phyloP scores from a whole-genome alignment of 208 protist species.

The Phytomonas francai region DNA sequence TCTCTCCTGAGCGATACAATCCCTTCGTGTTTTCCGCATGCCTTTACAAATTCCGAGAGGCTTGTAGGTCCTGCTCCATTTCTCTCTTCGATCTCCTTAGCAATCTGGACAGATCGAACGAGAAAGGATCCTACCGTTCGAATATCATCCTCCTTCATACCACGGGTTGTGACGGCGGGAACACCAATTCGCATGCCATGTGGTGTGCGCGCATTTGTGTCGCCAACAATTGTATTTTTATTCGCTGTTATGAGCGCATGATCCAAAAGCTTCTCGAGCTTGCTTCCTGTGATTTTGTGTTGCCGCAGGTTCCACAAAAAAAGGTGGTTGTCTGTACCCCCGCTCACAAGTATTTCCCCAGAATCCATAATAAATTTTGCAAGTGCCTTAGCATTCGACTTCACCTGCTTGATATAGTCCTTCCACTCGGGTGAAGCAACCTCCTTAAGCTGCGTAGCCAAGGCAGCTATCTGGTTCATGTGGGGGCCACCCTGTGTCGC shows the following conservation, averaged over 20 bases:
- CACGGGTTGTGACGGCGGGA: slow-evolving; percentile 93
- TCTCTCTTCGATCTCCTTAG: slow-evolving; percentile 58
- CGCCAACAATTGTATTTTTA: slow-evolving; percentile 97
- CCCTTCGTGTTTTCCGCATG: slow-evolving; percentile 28
- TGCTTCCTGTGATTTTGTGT: slow-evolving; percentile 91
- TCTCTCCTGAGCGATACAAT: slow-evolving; percentile 56
- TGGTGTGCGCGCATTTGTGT: slow-evolving; percentile 90
- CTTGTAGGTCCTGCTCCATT: slow-evolving; percentile 40
- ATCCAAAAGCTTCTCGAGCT: slow-evolving; percentile 95
- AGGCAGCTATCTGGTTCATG: slow-evolving; percentile 96
- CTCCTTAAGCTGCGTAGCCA: slow-evolving; percentile 95
- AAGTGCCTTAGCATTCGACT: slow-evolving; percentile 84
- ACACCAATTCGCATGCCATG: slow-evolving; percentile 94
- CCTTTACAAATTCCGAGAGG: slow-evolving; percentile 70
- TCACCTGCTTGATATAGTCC: slow-evolving; percentile 90
- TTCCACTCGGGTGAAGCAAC: slow-evolving; percentile 91
- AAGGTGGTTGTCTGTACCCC: slow-evolving; percentile 98
- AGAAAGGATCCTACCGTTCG: slow-evolving; percentile 86
- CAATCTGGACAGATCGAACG: slow-evolving; percentile 73
- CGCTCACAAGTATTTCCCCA: slow-evolving; percentile 92
- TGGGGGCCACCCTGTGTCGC: slow-evolving; percentile 98
- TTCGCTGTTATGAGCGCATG: slow-evolving; percentile 91
- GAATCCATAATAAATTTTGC: slow-evolving; percentile 61
- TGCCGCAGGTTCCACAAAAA: slow-evolving; percentile 96
- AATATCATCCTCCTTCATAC: slow-evolving; percentile 91